Percentiles rank a stretch among this genome's conserved stretches.
Evolutionary conservation across 805 yeast genomes (phyloP).

Genomic region (Schwanniomyces yamadae): DNA sequence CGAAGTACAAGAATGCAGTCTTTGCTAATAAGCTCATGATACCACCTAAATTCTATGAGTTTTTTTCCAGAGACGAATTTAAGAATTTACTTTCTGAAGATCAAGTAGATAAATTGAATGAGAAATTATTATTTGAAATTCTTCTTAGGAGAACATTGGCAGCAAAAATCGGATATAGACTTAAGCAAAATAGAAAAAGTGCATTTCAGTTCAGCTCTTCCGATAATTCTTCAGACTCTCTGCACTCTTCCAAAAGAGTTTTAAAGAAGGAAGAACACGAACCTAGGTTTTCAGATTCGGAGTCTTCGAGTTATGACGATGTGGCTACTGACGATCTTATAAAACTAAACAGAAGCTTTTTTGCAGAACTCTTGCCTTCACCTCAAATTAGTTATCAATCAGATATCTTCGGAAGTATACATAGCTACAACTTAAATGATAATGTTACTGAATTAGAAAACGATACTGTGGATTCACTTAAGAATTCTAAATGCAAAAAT

Average conservation of each 20-base stretch:
- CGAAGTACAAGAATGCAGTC: constrained; percentile 26
- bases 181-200: constrained; percentile 17
- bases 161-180: constrained; percentile 39
- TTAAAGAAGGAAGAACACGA: constrained; percentile 14
- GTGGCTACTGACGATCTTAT: constrained; percentile 30
- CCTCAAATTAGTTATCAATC: constrained; percentile 37
- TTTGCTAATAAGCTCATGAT: constrained; percentile 16
- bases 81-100: constrained; percentile 16
- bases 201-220: too few species aligned
- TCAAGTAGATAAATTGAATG: constrained; percentile 30
- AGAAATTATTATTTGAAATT: constrained; percentile 33
- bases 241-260: constrained; percentile 4
- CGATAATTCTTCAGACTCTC: constrained; percentile 1
- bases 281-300: constrained; percentile 19
- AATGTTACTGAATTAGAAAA: too few species aligned
- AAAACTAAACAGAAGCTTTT: constrained; percentile 29
- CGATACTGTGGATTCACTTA: too few species aligned
- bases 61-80: constrained; percentile 30
- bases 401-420: constrained; percentile 23
- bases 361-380: constrained; percentile 37
- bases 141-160: constrained; percentile 41
- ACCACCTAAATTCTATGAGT: constrained; percentile 27
- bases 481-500: too few species aligned
- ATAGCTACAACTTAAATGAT: constrained; percentile 1
- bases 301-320: constrained; percentile 13